Conservation (phyloP, 768 basidiomycete species). For the Rhodosporidiobolus odoratus region DNA sequence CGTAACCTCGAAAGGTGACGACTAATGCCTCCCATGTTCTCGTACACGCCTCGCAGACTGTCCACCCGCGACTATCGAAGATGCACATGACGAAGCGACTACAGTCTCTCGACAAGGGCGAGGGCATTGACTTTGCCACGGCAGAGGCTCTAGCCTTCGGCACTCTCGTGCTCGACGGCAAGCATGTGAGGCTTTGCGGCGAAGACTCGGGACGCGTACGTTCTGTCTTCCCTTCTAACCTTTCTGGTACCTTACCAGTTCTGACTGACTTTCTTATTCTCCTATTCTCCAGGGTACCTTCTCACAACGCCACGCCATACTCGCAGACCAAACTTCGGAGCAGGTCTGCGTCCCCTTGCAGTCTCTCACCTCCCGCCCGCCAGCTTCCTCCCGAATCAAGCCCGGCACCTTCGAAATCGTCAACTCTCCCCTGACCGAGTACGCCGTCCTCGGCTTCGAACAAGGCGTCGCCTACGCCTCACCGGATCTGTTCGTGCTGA, state of each 20-base stretch:
- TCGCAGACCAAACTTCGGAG: slow-evolving; percentile 81
- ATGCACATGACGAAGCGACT: slow-evolving; percentile 37
- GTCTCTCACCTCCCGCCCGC: slow-evolving; percentile 46
- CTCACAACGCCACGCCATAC: slow-evolving; percentile 68
- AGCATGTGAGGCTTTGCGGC: slow-evolving; percentile 80
- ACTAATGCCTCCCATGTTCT: neutral
- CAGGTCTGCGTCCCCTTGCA: slow-evolving; percentile 76
- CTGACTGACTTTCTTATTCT: neutral
- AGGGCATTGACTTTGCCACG: slow-evolving; percentile 81
- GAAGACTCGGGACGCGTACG: slow-evolving; percentile 90
- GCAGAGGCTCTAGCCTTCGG: slow-evolving; percentile 90
- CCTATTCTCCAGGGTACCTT: slow-evolving; percentile 19
- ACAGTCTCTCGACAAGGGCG: slow-evolving; percentile 46
- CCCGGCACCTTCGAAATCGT: slow-evolving; percentile 50
- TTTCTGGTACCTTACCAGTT: slow-evolving; percentile 13
- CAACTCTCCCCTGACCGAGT: slow-evolving; percentile 35
- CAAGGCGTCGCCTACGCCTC: slow-evolving; percentile 85
- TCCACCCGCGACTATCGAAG: slow-evolving; percentile 31
- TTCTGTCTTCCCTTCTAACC: slow-evolving; percentile 52
- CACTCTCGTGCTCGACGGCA: slow-evolving; percentile 72
- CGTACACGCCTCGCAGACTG: neutral
- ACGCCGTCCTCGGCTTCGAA: slow-evolving; percentile 57
- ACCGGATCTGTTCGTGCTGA: slow-evolving; percentile 73
- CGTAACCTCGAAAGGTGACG: neutral
- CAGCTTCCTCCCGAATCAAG: slow-evolving; percentile 16